A percentile compares a stretch with the other conserved stretches of the same genome.
Conservation (phyloP, 805 yeast genomes). For the Wickerhamiella parazyma region DNA sequence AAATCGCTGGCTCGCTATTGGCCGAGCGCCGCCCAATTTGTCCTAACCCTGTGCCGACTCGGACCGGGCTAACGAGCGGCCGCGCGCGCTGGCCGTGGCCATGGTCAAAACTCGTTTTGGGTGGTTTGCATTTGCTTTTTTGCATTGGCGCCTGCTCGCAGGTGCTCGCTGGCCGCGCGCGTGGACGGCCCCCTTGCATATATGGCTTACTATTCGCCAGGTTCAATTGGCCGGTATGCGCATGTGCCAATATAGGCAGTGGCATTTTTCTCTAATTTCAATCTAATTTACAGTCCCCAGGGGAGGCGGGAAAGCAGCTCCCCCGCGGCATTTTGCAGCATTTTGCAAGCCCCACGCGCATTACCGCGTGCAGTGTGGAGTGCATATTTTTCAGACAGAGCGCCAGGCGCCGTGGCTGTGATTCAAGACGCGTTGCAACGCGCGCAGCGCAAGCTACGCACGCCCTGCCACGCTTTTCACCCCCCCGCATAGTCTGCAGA, state of each 20-base stretch:
- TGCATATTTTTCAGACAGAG: slow-evolving; percentile 2
- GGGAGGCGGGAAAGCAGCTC: too few species aligned
- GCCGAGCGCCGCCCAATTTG: not conserved
- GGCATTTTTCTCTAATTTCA: not conserved
- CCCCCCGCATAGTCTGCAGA: slow-evolving; percentile 19
- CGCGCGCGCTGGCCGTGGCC: not conserved
- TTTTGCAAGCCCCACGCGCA: not conserved
- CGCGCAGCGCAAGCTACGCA: too few species aligned
- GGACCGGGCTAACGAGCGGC: slow-evolving; percentile 4
- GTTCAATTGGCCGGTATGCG: not conserved
- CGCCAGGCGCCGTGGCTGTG: too few species aligned
- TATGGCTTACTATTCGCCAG: slow-evolving; percentile 1
- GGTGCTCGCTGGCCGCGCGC: not conserved
- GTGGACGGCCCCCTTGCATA: not conserved
- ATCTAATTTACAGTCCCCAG: too few species aligned
- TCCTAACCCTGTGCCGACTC: slow-evolving; percentile 12
- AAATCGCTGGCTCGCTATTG: slow-evolving; percentile 7
- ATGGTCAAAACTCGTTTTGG: not conserved
- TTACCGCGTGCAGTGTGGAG: slow-evolving; percentile 4
- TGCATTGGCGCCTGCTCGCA: not conserved
- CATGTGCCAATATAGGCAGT: not conserved
- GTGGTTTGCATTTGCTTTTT: not conserved
- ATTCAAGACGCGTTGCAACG: too few species aligned
- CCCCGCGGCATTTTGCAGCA: too few species aligned
- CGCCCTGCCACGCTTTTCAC: not conserved